Conservation (phyloP, 805 yeast species). For the Komagataella pseudopastoris region DNA sequence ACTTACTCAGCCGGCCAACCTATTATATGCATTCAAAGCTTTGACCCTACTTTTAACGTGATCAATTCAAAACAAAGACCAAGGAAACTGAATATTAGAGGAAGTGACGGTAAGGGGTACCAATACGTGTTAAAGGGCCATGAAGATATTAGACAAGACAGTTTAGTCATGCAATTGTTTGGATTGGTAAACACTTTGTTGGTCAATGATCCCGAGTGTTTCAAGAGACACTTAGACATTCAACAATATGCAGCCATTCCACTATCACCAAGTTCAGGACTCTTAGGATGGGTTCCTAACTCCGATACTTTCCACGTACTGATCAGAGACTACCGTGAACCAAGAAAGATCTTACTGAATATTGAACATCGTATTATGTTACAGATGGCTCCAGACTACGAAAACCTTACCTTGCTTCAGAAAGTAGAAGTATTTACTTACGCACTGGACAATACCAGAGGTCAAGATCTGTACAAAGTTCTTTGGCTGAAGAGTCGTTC, state of each 20-base stretch:
- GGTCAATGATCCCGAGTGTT: constrained; percentile 86
- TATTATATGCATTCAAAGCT: constrained; percentile 53
- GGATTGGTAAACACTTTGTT: constrained; percentile 88
- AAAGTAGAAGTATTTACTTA: constrained; percentile 95
- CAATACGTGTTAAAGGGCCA: constrained; percentile 82
- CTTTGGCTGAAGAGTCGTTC: constrained; percentile 93
- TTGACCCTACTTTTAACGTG: constrained; percentile 76
- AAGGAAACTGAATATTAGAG: constrained; percentile 63
- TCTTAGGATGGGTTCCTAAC: constrained; percentile 95
- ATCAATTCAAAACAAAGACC: constrained; percentile 96
- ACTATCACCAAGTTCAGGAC: constrained; percentile 90
- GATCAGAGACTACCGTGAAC: constrained; percentile 85
- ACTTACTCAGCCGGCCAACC: constrained; percentile 81
- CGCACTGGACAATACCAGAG: constrained; percentile 88
- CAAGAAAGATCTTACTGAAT: constrained; percentile 76
- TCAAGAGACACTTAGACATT: constrained; percentile 87
- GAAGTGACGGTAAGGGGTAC: constrained; percentile 88
- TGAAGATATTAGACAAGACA: constrained; percentile 96
- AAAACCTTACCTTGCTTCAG: constrained; percentile 73
- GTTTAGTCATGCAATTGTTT: constrained; percentile 93
- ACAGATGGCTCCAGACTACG: constrained; percentile 97
- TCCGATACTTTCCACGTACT: constrained; percentile 93
- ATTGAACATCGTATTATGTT: constrained; percentile 93
- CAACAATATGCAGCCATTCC: constrained; percentile 92
- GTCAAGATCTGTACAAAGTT: constrained; percentile 91